Conservation (phyloP, 2,329 filamentous ascomycete genomes). For the Immersiporthe knoxdaviesiana region DNA sequence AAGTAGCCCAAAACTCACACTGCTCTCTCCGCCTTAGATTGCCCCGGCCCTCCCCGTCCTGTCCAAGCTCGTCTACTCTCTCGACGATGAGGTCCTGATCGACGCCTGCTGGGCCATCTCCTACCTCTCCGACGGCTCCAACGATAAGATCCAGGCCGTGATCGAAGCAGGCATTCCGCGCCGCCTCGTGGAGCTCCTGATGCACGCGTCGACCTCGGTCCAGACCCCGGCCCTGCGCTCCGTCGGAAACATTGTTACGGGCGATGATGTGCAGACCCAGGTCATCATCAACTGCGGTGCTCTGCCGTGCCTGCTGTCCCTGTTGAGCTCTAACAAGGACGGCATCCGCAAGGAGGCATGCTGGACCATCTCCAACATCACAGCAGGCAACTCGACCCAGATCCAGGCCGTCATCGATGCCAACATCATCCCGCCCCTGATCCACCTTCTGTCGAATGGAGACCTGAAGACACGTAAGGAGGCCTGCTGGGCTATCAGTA, state of each 20-base stretch:
- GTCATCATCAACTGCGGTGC: slow-evolving; percentile 99
- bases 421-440: slow-evolving; percentile 94
- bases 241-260: slow-evolving; percentile 98
- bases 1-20: slow-evolving; percentile 24
- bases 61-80: slow-evolving; percentile 95
- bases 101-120: slow-evolving; percentile 99
- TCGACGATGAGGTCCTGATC: slow-evolving; percentile 97
- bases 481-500: slow-evolving; percentile 99
- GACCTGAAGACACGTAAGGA: slow-evolving; percentile 99
- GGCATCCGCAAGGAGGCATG: slow-evolving; percentile 99
- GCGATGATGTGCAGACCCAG: slow-evolving; percentile 97
- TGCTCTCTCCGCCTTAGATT: slow-evolving; percentile 67
- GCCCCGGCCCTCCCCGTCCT: slow-evolving; percentile 92
- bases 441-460: slow-evolving; percentile 93
- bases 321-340: slow-evolving; percentile 96
- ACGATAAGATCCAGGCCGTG: slow-evolving; percentile 99
- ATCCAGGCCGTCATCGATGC: slow-evolving; percentile 97
- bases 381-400: slow-evolving; percentile 95
- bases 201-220: slow-evolving; percentile 97
- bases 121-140: slow-evolving; percentile 95
- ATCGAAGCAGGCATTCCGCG: slow-evolving; percentile 98
- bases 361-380: slow-evolving; percentile 99
- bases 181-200: slow-evolving; percentile 92
- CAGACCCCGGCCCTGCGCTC: slow-evolving; percentile 97
- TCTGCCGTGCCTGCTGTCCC: slow-evolving; percentile 86